These are phyloP conservation scores for Pseudozyma hubeiensis DNA, from an alignment of 1,284 basidiomycete species.

Conservation along the genomic window DNA sequence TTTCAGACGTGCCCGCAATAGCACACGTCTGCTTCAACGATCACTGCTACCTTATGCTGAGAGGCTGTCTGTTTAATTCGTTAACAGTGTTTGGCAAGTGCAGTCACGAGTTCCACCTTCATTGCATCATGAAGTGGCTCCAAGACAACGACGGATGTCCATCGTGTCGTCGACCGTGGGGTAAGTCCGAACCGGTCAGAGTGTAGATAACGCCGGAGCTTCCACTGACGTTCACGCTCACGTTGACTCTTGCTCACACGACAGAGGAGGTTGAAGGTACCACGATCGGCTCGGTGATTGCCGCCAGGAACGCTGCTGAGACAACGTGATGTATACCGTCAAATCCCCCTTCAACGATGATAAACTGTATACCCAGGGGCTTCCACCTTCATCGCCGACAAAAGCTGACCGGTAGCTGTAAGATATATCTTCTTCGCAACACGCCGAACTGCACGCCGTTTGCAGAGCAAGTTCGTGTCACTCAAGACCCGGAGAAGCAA, in stretches of 20 bases:
- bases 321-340: conserved; percentile 1
- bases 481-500: no score
- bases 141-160: conserved; percentile 58
- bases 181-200: conserved; percentile 22
- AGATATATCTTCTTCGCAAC: no score
- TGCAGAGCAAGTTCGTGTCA: no score
- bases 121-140: conserved; percentile 68
- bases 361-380: no score
- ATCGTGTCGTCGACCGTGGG: conserved; percentile 53
- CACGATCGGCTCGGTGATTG: conserved; percentile 23
- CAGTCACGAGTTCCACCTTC: conserved; percentile 67
- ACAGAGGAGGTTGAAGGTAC: conserved; percentile 51
- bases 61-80: not conserved
- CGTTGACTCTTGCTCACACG: not conserved
- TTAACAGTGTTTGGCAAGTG: conserved; percentile 66
- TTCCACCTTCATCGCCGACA: no score
- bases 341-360: no score
- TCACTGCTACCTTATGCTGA: not conserved
- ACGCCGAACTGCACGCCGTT: no score
- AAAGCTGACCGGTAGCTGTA: no score
- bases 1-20: not conserved
- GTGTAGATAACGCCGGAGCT: not conserved
- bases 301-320: conserved; percentile 3
- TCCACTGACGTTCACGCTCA: not conserved
- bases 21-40: no score